These are phyloP conservation scores for Dendryphion nanum DNA, from an alignment of 2,329 filamentous ascomycete genomes.

Conservation along the genomic window DNA sequence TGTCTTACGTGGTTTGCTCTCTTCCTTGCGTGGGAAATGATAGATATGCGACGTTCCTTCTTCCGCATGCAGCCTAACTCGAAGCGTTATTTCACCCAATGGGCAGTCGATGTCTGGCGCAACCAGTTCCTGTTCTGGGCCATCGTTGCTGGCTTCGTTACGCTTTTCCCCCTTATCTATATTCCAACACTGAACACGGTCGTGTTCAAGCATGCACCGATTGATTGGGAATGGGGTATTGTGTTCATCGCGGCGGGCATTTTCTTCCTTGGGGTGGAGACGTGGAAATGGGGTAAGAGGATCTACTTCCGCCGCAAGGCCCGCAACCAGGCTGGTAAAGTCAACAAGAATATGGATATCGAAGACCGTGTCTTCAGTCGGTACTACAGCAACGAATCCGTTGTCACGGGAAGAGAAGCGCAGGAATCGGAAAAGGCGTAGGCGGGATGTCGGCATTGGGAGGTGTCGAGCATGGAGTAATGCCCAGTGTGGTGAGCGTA, in stretches of 20 bases:
- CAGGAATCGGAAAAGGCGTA: too few species aligned
- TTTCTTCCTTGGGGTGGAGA: slow-evolving; percentile 64
- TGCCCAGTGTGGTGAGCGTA: too few species aligned
- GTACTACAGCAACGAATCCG: too few species aligned
- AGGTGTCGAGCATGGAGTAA: too few species aligned
- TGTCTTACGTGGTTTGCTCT: slow-evolving; percentile 74
- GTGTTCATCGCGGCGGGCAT: slow-evolving; percentile 60
- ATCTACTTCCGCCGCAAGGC: neutral
- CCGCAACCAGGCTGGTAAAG: too few species aligned
- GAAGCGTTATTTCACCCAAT: slow-evolving; percentile 57
- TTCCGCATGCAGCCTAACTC: slow-evolving; percentile 70
- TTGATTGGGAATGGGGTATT: slow-evolving; percentile 69
- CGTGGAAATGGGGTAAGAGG: slow-evolving; percentile 65
- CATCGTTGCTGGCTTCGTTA: slow-evolving; percentile 42
- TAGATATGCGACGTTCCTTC: slow-evolving; percentile 69
- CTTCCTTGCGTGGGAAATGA: slow-evolving; percentile 77
- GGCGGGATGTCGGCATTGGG: too few species aligned
- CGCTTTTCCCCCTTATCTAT: slow-evolving; percentile 52
- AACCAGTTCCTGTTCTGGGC: slow-evolving; percentile 63
- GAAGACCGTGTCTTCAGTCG: too few species aligned
- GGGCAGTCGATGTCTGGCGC: slow-evolving; percentile 66
- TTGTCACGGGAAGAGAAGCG: too few species aligned
- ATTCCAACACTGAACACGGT: slow-evolving; percentile 65
- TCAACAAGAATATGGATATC: too few species aligned
- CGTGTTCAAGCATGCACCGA: slow-evolving; percentile 65